Percentiles rank a stretch among this genome's conserved stretches.
Conservation (phyloP, 169 alveolate genomes). For the Miamiensis avidus region DNA sequence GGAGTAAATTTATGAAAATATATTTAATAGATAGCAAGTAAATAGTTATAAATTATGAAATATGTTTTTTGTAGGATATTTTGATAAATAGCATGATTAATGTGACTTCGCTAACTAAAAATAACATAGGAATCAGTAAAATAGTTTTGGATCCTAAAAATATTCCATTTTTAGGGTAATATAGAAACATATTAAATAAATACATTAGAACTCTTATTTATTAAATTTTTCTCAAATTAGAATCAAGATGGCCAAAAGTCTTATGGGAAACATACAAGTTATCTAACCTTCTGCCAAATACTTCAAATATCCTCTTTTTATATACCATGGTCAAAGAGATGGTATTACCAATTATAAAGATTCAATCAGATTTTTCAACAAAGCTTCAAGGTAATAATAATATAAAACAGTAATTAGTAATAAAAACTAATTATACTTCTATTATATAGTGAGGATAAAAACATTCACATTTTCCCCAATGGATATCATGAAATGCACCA, state of each 20-base stretch:
- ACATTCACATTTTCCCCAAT: constrained; percentile 33
- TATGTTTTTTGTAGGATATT: constrained; percentile 19
- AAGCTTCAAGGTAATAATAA: constrained; percentile 21
- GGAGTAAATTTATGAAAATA: constrained; percentile 16
- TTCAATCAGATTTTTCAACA: constrained; percentile 38
- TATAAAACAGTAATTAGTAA: not conserved
- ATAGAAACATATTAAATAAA: not conserved
- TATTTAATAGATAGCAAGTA: not conserved
- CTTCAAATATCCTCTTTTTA: constrained; percentile 26
- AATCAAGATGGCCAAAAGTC: constrained; percentile 41
- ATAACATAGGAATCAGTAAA: constrained; percentile 28
- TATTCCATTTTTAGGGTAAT: constrained; percentile 48
- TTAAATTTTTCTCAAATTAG: not conserved
- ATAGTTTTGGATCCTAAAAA: constrained; percentile 35
- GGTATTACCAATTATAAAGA: constrained; percentile 40
- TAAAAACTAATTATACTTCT: not conserved
- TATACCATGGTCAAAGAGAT: constrained; percentile 43
- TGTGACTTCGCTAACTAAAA: constrained; percentile 43
- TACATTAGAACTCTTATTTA: not conserved
- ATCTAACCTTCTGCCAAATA: constrained; percentile 22
- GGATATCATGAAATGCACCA: constrained; percentile 48
- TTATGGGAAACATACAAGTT: constrained; percentile 22
- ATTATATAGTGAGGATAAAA: constrained; percentile 15
- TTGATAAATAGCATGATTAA: constrained; percentile 45
- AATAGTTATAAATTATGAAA: not conserved